Base-by-base conservation (phyloP, 306 rosid species). In the Quercus glauca region DNA sequence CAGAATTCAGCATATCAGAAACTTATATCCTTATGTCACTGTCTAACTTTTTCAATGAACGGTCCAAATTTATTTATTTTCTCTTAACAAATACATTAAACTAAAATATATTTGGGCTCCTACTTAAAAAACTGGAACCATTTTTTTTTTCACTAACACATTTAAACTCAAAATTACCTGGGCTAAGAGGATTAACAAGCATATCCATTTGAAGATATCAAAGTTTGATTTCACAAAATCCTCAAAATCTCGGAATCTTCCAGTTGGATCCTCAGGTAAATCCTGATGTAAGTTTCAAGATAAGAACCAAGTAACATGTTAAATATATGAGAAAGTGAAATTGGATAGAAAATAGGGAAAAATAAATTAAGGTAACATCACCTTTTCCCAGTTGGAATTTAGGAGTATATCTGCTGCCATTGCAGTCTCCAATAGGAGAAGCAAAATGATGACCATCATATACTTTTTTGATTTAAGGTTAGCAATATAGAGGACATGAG, bases 361-460 rank as follows among this genome's bases (percentile, higher is more conserved):
- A 18, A 73, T 21, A 13, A 25, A 49, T 28, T 7, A 74, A 55
- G 69, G 65, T 4, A 21, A 43, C 35, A 58, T 73, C 57, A 87
- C 87, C 86, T 81, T 76, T 53, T 87, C 86, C 88, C 90, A 87
- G 58, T 84, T 77, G 55, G 80, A 63, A 76, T 84, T 81, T 53
- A 87, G 60, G 29, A 78, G 79, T 59, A 86, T 68, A 23, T 86
- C 87, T 52, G 82, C 82, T 37, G 83, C 63, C 76, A 83, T 76
- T 72, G 86, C 83, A 52, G 83, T 28, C 76, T 86, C 90, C 85
- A 83, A 31, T 33, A 83, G 73, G 61, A 86, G 86, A 73, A 81
- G 63, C 57, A 76, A 21, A 56, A 73, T 53, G 43, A 78, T 73
- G 59, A 80, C 37, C 82, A 82, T 20, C 80, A 78, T 59, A 26